phyloP scores from a whole-genome alignment of 805 yeast genomes.

The Candida sanyiensis region DNA sequence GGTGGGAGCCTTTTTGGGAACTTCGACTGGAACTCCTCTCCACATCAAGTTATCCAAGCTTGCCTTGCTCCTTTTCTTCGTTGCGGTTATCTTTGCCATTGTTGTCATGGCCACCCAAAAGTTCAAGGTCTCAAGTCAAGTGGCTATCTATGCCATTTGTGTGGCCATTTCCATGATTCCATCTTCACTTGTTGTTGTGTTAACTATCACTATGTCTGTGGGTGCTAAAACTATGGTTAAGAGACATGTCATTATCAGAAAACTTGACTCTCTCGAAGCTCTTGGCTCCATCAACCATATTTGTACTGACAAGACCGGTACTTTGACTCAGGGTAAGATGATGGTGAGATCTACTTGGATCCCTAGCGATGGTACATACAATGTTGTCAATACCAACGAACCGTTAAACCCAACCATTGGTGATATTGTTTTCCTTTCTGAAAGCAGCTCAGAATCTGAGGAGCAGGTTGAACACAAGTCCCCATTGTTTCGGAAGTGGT shows the following conservation, averaged over 20 bases:
- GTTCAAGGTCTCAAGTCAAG: constrained; percentile 65
- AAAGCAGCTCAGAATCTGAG: constrained; percentile 18
- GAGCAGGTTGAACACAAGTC: constrained; percentile 11
- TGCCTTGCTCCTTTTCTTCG: constrained; percentile 62
- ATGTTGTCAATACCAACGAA: constrained; percentile 47
- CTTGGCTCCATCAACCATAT: constrained; percentile 74
- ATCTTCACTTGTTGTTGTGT: constrained; percentile 70
- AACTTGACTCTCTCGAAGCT: constrained; percentile 72
- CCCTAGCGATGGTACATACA: constrained; percentile 53
- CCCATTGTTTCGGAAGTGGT: constrained; percentile 38
- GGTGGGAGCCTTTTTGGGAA: constrained; percentile 67
- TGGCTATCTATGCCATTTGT: constrained; percentile 85
- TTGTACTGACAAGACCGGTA: constrained; percentile 81
- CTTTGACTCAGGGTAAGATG: constrained; percentile 78
- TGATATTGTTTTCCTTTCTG: constrained; percentile 22
- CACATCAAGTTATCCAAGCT: constrained; percentile 70
- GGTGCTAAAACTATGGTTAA: constrained; percentile 67
- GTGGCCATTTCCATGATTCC: constrained; percentile 78
- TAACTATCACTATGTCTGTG: constrained; percentile 79
- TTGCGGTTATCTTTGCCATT: constrained; percentile 80
- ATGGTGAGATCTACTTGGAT: constrained; percentile 65
- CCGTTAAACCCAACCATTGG: constrained; percentile 65
- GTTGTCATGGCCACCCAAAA: constrained; percentile 85
- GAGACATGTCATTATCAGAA: constrained; percentile 67
- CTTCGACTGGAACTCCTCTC: constrained; percentile 75